Evolutionary conservation across 257 asterid species (phyloP).

Genomic region (Solanum tarijense): DNA sequence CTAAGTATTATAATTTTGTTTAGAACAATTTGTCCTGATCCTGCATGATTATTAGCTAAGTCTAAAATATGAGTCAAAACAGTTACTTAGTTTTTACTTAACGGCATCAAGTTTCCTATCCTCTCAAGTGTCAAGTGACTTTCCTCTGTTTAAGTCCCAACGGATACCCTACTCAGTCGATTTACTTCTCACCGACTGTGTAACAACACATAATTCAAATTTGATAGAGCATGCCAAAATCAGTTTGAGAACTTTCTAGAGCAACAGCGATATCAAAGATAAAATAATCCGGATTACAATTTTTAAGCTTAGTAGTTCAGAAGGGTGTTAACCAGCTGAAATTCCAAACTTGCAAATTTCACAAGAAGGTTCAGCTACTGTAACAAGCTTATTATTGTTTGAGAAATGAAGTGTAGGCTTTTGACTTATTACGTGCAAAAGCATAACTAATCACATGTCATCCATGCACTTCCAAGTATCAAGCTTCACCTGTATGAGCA

Average conservation of each 20-base stretch:
- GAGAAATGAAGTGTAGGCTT: background rate
- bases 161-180: background rate
- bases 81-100: background rate
- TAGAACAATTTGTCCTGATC: background rate
- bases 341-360: background rate
- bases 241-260: background rate
- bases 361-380: background rate
- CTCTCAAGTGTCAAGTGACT: background rate
- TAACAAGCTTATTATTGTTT: background rate
- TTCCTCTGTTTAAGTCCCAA: background rate
- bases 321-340: background rate
- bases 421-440: background rate
- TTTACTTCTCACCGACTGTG: background rate
- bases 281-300: background rate
- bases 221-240: background rate
- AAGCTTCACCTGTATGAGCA: slow-evolving; percentile 79
- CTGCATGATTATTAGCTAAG: background rate
- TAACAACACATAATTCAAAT: background rate
- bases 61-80: background rate
- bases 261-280: background rate
- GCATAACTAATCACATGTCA: background rate
- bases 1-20: background rate
- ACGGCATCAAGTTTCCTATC: background rate
- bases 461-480: slow-evolving; percentile 4
- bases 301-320: background rate